Conservation (phyloP, 139 green algal genomes). For the Ettlia oleoabundans region DNA sequence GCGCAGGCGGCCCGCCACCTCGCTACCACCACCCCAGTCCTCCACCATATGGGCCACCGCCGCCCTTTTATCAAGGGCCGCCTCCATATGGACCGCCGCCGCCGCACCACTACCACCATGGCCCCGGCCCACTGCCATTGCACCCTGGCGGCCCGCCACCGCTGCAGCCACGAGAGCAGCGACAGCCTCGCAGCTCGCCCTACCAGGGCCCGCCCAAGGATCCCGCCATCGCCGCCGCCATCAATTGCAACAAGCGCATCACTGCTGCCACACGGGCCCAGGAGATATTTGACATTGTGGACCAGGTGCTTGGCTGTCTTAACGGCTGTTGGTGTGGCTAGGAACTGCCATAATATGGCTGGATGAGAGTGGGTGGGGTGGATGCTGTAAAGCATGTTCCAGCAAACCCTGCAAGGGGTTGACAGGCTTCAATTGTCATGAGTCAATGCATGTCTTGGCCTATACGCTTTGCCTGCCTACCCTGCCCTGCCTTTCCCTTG, state of each 20-base stretch:
- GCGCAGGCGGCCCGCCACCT: neutral
- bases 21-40: neutral
- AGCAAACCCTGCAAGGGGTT: no score
- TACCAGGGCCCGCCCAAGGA: neutral
- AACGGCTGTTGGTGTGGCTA: neutral
- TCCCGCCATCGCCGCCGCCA: constrained; percentile 18
- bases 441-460: neutral
- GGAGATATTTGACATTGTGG: constrained; percentile 37
- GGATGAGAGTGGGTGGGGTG: no score
- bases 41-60: neutral
- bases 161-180: neutral
- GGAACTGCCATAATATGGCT: no score
- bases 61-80: no score
- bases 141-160: neutral
- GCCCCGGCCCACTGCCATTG: neutral
- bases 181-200: neutral
- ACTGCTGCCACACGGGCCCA: constrained; percentile 16
- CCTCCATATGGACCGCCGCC: no score
- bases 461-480: neutral
- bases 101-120: neutral
- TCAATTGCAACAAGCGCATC: constrained; percentile 59
- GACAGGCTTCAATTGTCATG: no score
- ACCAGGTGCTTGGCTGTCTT: neutral
- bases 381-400: no score
- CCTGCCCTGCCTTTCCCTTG: neutral